These are phyloP conservation scores for Ceratobasidium sp. DNA, from an alignment of 1,284 basidiomycete genomes.

Conservation along the genomic window DNA sequence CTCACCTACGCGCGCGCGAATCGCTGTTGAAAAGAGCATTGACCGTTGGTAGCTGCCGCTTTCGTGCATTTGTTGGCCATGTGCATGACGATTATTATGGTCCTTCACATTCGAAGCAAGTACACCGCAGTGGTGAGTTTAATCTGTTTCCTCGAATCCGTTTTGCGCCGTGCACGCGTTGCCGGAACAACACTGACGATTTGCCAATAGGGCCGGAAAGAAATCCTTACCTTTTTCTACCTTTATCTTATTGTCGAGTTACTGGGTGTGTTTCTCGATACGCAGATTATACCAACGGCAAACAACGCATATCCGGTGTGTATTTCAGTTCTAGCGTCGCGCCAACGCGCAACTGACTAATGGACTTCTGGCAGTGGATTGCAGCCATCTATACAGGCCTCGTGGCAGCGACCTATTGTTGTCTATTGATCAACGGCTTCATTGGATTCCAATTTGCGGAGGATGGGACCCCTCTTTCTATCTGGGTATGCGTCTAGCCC, in stretches of 20 bases:
- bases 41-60: slow-evolving; percentile 75
- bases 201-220: slow-evolving; percentile 73
- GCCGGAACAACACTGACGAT: slow-evolving; percentile 20
- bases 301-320: slow-evolving; percentile 85
- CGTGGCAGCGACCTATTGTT: slow-evolving; percentile 89
- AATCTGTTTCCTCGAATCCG: background rate
- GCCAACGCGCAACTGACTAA: slow-evolving; percentile 9
- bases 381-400: slow-evolving; percentile 92
- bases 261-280: slow-evolving; percentile 95
- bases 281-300: slow-evolving; percentile 92
- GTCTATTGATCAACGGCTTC: slow-evolving; percentile 95
- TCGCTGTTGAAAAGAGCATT: background rate
- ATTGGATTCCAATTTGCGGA: slow-evolving; percentile 99
- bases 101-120: slow-evolving; percentile 96
- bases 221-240: slow-evolving; percentile 98
- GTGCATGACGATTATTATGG: slow-evolving; percentile 99
- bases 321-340: slow-evolving; percentile 45
- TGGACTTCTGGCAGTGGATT: slow-evolving; percentile 75
- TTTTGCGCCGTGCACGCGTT: background rate
- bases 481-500: slow-evolving; percentile 75
- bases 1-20: background rate
- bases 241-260: slow-evolving; percentile 92
- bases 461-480: slow-evolving; percentile 93
- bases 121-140: slow-evolving; percentile 92
- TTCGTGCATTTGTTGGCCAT: slow-evolving; percentile 98